Evolutionary conservation across 148 eudicot genomes (phyloP).

Genomic region (Diospyros kaki): DNA sequence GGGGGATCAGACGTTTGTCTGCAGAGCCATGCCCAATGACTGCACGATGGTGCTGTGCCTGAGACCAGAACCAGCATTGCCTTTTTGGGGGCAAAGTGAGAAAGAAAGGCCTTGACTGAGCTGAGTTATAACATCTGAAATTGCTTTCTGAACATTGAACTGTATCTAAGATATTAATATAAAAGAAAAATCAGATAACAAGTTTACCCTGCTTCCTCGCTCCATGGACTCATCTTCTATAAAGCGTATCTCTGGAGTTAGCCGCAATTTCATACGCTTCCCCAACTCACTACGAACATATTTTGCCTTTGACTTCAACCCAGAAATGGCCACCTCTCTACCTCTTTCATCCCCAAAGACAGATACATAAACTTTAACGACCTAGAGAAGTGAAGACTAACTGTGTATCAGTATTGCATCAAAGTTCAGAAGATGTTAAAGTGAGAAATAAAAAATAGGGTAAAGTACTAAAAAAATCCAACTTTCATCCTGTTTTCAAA

Average conservation of each 20-base stretch:
- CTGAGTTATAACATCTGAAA: not conserved
- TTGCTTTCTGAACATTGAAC: not conserved
- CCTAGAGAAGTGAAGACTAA: conserved; percentile 37
- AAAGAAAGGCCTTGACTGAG: not conserved
- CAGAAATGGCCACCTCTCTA: conserved; percentile 83
- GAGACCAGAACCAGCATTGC: no score
- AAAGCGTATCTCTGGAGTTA: conserved; percentile 93
- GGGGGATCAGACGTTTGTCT: not conserved
- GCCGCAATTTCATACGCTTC: conserved; percentile 81
- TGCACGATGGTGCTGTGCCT: not conserved
- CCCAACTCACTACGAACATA: conserved; percentile 83
- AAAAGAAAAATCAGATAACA: not conserved
- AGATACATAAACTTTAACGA: conserved; percentile 89
- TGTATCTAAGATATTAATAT: not conserved
- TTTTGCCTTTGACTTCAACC: conserved; percentile 83
- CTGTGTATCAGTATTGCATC: conserved; percentile 5
- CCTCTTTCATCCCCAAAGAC: conserved; percentile 98
- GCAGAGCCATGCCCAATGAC: not conserved
- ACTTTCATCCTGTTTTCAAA: no score
- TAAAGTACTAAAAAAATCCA: no score
- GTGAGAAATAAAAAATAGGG: no score
- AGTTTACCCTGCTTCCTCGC: conserved; percentile 89
- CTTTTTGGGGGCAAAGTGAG: not conserved
- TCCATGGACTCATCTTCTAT: conserved; percentile 89
- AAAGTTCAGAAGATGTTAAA: no score